Base-by-base conservation (phyloP, 1,284 basidiomycete genomes). In the Pyrrhoderma noxium region DNA sequence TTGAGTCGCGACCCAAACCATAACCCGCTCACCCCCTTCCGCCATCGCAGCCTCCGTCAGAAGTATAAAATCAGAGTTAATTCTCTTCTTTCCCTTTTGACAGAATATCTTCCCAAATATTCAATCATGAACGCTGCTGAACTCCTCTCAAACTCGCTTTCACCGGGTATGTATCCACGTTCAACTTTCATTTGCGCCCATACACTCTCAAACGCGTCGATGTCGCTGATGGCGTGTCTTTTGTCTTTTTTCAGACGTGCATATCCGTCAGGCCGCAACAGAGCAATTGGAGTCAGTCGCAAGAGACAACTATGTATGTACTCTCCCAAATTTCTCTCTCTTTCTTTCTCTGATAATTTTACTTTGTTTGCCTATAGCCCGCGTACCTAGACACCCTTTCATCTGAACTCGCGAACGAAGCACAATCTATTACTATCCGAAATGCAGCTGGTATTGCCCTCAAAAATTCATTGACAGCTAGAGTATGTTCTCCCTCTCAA, bases 391-490 rank as follows among this genome's bases (percentile, higher is more conserved):
- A 84, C 64, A 92, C 90, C 72, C 82, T 97, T 56, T 85, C 88
- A 27, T 69, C 78, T 11, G 89, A 93, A 61, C 79, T 96, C 44
- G 80, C 82, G 34, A 86, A 90, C 59, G 89, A 92, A 65, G 70
- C 61, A 42, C 78, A 79, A 8, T 75, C 74, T n/a, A 61, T 84
- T 36, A 85, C 92, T 67, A 81, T 96, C 48, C 80, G 95, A 60
- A 94, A 92, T 63, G 93, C 95, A 14, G 93, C 96, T 21, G 94
- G 93, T 67, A 77, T 99, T 47, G 94, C 94, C 16, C 76, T 99
- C 70, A 99, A 99, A 80, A 99, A 99, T 67, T 83, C 93, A 54
- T 72, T 99, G 54, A 82, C 85, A 39, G 92, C 94, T 56, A 77
- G 92, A 62, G 92, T 94, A 71, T 66, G 88, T 77, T 42, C n/a